phyloP scores from a whole-genome alignment of 768 basidiomycete genomes.

The Pleurotus ostreatus region DNA sequence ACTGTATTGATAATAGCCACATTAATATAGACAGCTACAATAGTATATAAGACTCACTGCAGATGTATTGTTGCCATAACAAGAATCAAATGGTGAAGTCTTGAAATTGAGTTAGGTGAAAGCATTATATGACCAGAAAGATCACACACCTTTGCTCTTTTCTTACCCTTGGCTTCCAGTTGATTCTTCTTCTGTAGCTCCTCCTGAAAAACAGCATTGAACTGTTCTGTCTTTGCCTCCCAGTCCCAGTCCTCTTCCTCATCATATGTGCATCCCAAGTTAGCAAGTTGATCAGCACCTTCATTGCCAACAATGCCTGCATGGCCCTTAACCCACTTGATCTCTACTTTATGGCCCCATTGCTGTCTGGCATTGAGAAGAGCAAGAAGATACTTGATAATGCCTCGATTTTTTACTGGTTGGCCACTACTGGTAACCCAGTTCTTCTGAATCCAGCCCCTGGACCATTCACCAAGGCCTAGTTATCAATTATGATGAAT shows the following conservation, averaged over 20 bases:
- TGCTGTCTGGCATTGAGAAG: conserved; percentile 51
- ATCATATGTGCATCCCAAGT: conserved; percentile 43
- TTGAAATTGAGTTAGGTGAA: no score
- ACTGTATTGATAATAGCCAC: no score
- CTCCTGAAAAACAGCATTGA: neutral
- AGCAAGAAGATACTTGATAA: conserved; percentile 69
- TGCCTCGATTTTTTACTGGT: conserved; percentile 65
- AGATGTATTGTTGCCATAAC: no score
- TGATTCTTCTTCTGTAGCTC: neutral
- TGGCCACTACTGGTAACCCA: conserved; percentile 45
- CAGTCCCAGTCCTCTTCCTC: conserved; percentile 54
- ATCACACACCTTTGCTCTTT: no score
- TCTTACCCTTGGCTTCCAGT: neutral
- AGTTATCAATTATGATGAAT: conserved; percentile 13
- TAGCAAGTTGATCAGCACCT: conserved; percentile 75
- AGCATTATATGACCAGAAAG: no score
- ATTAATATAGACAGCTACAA: no score
- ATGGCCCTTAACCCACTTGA: conserved; percentile 80
- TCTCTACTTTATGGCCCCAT: conserved; percentile 50
- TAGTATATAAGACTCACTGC: no score
- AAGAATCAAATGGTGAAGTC: no score
- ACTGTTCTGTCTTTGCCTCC: conserved; percentile 22
- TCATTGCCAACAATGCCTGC: conserved; percentile 80
- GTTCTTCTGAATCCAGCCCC: conserved; percentile 55
- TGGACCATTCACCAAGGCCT: conserved; percentile 72